Evolutionary conservation across 2,329 filamentous ascomycete species (phyloP), one percentile per base, ranked within the genome.

Genomic region (Arachnomyces sp.): DNA sequence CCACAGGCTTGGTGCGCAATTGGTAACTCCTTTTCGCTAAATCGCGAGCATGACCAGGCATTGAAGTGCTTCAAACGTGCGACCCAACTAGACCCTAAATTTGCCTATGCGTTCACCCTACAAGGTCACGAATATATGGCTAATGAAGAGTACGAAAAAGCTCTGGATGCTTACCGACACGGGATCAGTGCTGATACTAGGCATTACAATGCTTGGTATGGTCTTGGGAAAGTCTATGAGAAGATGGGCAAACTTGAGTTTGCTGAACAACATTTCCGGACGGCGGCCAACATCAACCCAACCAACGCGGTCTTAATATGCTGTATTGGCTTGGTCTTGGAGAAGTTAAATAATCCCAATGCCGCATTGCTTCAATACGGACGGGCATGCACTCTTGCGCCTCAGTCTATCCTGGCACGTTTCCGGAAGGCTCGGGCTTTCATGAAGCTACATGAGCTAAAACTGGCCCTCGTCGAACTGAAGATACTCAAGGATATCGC

Each of bases 201-300:
- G 14, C 90, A 95, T 59, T 98, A 96, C 69, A 95, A 95, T 57
- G 92, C 90, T n/a, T 96, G 93, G 77, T 98, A 96, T 60, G 92
- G 92, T 14, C 63, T 82, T n/a, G 78, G 77, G 6, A 74, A 68
- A 28, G 88, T 95, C 1, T 92, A 90, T 54, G 86, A 94, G 62
- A 90, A 89, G 56, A 77, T 93, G 53, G 89, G 88, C 55, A 89
- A 87, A 60, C 89, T 86, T 52, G 86, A 94, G 46, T 86, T 92
- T 59, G 90, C 92, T 2, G 86, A 93, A 55, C 81, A 82, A 43
- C 90, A 98, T 66, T 98, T 93, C 69, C 79, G 86, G 44, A 84
- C 86, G 14, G 92, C 92, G 2, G 82, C 86, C 9, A 72, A 74
- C 31, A 95, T 98, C 63, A 96, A 98, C 54, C 88, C 90, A 2